Evolutionary conservation across 2,329 filamentous ascomycete species (phyloP), one percentile per base, ranked within the genome.

Genomic region (Didymella segeticola): DNA sequence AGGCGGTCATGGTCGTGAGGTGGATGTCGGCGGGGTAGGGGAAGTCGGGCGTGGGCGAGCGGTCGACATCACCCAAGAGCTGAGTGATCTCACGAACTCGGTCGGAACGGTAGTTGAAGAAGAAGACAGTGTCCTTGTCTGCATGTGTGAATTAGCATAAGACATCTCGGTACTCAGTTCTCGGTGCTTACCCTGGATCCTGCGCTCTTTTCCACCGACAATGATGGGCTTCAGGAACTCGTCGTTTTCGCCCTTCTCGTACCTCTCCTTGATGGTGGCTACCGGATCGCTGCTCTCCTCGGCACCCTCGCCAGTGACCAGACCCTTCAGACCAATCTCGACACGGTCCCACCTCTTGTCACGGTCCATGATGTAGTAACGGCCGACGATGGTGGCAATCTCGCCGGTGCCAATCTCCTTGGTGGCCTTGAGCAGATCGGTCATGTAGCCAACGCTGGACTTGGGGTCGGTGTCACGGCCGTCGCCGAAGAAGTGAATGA

Each of bases 41-140:
- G 83, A 98, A 96, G 77, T 97, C 91, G 63, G 93, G 90, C 64
- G 86, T 85, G 50, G 93, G 92, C 20, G 91, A 96, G 71, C 91
- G 90, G 81, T 99, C 95, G 72, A 93, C 88, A 75, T 90, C 90
- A 66, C 95, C 95, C 49, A 99, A 82, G 37, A 99, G 84, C 80
- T 98, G 95, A 43, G 92, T 96, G 75, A 99, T 89, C 78, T 99
- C 95, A 67, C 95, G 90, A 47, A 93, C 93, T 76, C 95, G 93
- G 76, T 99, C 95, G 53, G 95, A 98, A 71, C 95, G 91, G 84
- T 99, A 99, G 87, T 99, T 99, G 90, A 99, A 99, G 86, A 98
- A 98, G 86, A 98, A 98, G 69, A 98, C 85, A 47, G 91, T 93
- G 74, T 99, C 95, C 64, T 89, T 84, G 72, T 98, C 92, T 92